Evolutionary conservation across 2,329 filamentous ascomycete genomes (phyloP).

Genomic region (Aspergillus sergii): DNA sequence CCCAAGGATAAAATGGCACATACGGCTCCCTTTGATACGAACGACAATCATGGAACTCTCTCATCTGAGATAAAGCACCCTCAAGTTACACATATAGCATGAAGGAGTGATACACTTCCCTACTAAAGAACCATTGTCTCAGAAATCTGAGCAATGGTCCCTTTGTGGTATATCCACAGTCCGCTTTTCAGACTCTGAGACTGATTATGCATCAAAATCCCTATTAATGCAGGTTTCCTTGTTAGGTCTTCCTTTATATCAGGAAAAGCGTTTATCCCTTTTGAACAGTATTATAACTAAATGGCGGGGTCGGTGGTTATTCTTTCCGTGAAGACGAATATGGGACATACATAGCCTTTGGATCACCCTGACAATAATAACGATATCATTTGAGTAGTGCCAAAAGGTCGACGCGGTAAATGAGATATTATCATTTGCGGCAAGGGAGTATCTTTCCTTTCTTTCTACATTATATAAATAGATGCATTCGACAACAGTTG

Average conservation of each 20-base stretch:
- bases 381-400: not conserved
- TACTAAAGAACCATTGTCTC: not conserved
- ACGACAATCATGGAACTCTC: not conserved
- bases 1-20: too few relatives aligned
- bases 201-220: not conserved
- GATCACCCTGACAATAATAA: rapidly evolving
- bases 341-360: too few relatives aligned
- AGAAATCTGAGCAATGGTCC: not conserved
- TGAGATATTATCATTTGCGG: not conserved
- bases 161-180: not conserved
- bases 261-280: not conserved
- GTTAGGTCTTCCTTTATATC: not conserved
- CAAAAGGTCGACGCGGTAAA: not conserved
- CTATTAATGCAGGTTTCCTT: not conserved
- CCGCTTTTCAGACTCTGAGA: not conserved
- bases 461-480: not conserved
- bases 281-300: not conserved
- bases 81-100: not conserved
- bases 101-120: not conserved
- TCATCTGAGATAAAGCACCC: not conserved
- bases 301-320: not conserved
- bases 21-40: not conserved
- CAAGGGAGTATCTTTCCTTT: not conserved
- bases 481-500: not conserved
- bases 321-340: not conserved